Evolutionary conservation across 352 stramenopile species (phyloP), one percentile per base, ranked within the genome.

Genomic region (Phytophthora multivora): DNA sequence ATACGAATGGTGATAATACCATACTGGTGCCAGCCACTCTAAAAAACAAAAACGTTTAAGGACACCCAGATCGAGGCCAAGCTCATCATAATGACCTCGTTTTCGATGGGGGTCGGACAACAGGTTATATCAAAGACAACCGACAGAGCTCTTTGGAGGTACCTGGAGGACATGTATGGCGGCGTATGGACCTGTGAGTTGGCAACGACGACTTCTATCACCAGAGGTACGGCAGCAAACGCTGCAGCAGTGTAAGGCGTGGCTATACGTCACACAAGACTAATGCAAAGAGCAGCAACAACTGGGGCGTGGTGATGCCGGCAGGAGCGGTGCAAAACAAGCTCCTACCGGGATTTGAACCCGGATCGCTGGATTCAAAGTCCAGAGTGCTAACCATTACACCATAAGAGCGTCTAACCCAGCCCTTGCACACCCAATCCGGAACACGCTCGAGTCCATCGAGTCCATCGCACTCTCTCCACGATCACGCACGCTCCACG

Each of bases 361-460:
- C 38, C 50, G 50, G 38, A 58, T 58, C 50, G 38, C 50, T 58
- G 50, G 26, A 58, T 58, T 58, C 50, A 58, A 15, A 58, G 50
- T 58, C 50, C 50, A 57, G 49, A 57, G 49, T 58, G 51, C 38
- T 50, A 41, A 59, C 40, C 40, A 47, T 47, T 47, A 47, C 31
- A 54, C 47, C 47, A 54, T 54, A 54, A 54, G 47, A 54, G 47
- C 47, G 30, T 23, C 31, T 54, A 54, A 43, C 47, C 47, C 47
- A 54, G 31, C 12, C 31, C 47, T 43, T 43, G 30, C 47, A 43
- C 31, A 21, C 47, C 47, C 35, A 18, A 40, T 19, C 35, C 35
- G 35, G 12, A 40, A 40, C 35, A 40, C 35, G 35, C 35, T 40
- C 35, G 35, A 40, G 35, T 40, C 35, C 8, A 12, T 40, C n/a